These are phyloP conservation scores for Pueraria montana DNA, from an alignment of 306 rosid species.

Conservation along the genomic window DNA sequence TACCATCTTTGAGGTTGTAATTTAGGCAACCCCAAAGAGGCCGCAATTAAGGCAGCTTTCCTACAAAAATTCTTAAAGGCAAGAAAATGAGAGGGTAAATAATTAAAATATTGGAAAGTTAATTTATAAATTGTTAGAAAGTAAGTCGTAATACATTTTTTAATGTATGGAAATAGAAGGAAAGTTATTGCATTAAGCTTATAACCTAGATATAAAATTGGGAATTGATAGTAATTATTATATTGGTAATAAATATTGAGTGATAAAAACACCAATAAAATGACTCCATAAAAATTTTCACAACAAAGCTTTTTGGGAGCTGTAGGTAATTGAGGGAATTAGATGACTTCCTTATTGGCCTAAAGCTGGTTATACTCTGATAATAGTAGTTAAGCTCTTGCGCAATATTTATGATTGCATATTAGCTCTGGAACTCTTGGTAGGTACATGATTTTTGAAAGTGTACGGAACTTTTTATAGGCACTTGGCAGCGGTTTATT, in stretches of 20 bases:
- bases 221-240: not conserved
- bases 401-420: not conserved
- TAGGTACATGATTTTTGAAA: not conserved
- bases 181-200: not conserved
- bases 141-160: not conserved
- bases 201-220: not conserved
- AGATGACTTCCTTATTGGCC: not conserved
- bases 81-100: not conserved
- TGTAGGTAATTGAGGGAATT: not conserved
- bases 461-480: not conserved
- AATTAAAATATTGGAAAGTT: not conserved
- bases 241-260: too few species aligned
- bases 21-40: too few species aligned
- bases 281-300: too few species aligned
- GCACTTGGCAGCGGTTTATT: not conserved
- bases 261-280: too few species aligned
- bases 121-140: not conserved
- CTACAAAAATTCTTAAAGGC: not conserved
- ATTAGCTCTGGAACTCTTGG: not conserved
- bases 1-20: too few species aligned
- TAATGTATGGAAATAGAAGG: not conserved
- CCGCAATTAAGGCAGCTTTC: too few species aligned
- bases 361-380: not conserved
- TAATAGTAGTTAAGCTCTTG: not conserved
- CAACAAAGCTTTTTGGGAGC: too few species aligned